Base-by-base conservation (phyloP, 805 yeast genomes). In the Cyberlindnera mrakii region DNA sequence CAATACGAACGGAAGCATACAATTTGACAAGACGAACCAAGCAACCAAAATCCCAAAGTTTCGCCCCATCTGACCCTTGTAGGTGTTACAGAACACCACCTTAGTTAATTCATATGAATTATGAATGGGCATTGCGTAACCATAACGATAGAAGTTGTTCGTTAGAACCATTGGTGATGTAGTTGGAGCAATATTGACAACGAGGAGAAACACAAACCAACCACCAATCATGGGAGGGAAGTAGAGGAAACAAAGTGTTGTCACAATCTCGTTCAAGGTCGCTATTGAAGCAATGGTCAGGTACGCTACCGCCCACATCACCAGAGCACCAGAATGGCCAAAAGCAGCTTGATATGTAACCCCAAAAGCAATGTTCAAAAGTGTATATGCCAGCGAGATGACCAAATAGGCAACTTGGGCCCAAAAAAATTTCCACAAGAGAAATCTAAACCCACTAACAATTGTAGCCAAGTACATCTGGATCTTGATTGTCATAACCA, bases 241-340 rank as follows among this genome's bases (percentile, higher is more conserved):
- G 15, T 66, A 47, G 10, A 77, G 59, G 39, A 80, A 63, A 13
- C 74, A 60, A 5, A 82, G 18, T 55, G 77, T 58, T 1, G 79
- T 77, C 45, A 73, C 62, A 45, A 78, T 74, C 60, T 85, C 91
- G 54, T 80, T 82, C 29, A 81, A 75, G 16, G 82, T 74, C 37
- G 93, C 95, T 16, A 83, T 77, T 1, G 88, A 82, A 45, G 77
- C 62, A 84, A 85, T 82, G 11, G 85, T 74, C 41, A 85, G 50
- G 58, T 65, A 85, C 7, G 77, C 68, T 35, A 78, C 54, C 76
- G 78, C 75, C 91, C 91, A 85, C 44, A 74, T 71, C 1, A 85
- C 81, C 32, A 85, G 67, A 53, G 84, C 84, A 0, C 93, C 95
- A 4, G 80, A 74, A 15, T 63, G 67, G 1, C 86, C 88, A 65